Evolutionary conservation across 345 rosid species (phyloP).

Genomic region (Zanthoxylum bungeanum): DNA sequence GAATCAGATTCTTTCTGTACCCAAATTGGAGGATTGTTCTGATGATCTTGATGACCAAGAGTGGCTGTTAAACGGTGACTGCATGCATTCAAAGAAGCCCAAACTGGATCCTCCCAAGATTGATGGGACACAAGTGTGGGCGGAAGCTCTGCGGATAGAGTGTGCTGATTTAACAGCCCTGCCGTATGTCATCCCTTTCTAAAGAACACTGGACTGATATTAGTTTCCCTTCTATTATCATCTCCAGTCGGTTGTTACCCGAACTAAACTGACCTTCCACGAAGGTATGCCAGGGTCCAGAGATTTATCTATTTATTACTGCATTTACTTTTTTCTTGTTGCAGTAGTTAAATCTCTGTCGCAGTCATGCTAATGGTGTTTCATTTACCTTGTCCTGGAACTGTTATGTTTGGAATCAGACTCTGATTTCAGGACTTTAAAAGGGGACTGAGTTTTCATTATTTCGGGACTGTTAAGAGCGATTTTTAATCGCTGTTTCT

Average conservation of each 20-base stretch:
- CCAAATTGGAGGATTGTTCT: conserved; percentile 45
- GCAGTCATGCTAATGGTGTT: conserved; percentile 3
- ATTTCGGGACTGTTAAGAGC: conserved; percentile 2
- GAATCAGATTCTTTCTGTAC: conserved; percentile 50
- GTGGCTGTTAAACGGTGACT: conserved; percentile 48
- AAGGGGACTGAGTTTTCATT: conserved; percentile 4
- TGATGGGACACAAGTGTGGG: conserved; percentile 54
- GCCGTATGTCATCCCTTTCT: conserved; percentile 75
- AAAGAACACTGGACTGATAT: conserved; percentile 25
- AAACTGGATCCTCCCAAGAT: conserved; percentile 24
- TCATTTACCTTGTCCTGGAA: conserved; percentile 8
- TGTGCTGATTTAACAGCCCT: conserved; percentile 57
- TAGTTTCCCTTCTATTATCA: neutral
- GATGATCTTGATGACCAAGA: conserved; percentile 49
- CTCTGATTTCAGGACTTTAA: neutral
- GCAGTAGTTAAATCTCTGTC: too few species aligned
- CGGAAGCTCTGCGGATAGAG: conserved; percentile 53
- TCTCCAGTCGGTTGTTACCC: neutral
- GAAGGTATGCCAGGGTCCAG: conserved; percentile 7
- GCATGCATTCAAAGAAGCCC: conserved; percentile 30
- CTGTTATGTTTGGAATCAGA: conserved; percentile 10
- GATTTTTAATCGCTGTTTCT: neutral
- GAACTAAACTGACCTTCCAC: too few species aligned
- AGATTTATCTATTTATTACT: conserved; percentile 4
- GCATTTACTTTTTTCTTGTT: conserved; percentile 6